phyloP scores from a whole-genome alignment of 371 early-diverging fungal species.

The Mucor ambiguus region DNA sequence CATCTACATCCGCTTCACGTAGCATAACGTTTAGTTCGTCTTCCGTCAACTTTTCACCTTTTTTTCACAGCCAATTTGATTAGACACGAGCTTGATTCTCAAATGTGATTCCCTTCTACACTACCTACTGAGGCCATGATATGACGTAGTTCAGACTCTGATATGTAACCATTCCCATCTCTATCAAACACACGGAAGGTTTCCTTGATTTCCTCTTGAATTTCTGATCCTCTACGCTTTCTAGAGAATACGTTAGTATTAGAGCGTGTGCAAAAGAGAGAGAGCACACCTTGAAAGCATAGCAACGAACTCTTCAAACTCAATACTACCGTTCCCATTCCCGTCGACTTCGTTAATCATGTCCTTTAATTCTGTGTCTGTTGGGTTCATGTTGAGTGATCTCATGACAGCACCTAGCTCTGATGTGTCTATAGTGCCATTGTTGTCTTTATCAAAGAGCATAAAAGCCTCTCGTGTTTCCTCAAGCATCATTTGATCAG shows the following conservation, averaged over 20 bases:
- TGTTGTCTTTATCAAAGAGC: slow-evolving; percentile 51
- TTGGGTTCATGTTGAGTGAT: slow-evolving; percentile 63
- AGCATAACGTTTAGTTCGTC: slow-evolving; percentile 86
- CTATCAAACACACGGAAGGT: slow-evolving; percentile 32
- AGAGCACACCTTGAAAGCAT: slow-evolving; percentile 82
- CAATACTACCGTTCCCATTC: slow-evolving; percentile 90
- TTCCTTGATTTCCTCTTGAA: slow-evolving; percentile 29
- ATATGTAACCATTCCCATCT: slow-evolving; percentile 46
- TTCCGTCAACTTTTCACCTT: slow-evolving; percentile 75
- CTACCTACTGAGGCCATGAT: slow-evolving; percentile 28
- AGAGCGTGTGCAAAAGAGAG: too few relatives aligned
- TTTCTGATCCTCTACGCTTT: not conserved
- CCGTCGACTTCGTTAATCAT: slow-evolving; percentile 90
- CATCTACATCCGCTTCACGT: slow-evolving; percentile 81
- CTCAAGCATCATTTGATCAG: slow-evolving; percentile 14
- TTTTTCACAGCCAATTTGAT: slow-evolving; percentile 10
- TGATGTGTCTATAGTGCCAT: slow-evolving; percentile 36
- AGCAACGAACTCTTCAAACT: slow-evolving; percentile 88
- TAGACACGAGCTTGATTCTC: not conserved
- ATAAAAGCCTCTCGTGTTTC: slow-evolving; percentile 15
- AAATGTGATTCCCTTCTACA: not conserved
- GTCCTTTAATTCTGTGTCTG: slow-evolving; percentile 73
- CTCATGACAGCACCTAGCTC: slow-evolving; percentile 41
- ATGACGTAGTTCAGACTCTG: slow-evolving; percentile 85
- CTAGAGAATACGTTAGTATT: slow-evolving; percentile 19